Evolutionary conservation across 2,329 filamentous ascomycete species (phyloP).

Genomic region (Blumeria hordei): DNA sequence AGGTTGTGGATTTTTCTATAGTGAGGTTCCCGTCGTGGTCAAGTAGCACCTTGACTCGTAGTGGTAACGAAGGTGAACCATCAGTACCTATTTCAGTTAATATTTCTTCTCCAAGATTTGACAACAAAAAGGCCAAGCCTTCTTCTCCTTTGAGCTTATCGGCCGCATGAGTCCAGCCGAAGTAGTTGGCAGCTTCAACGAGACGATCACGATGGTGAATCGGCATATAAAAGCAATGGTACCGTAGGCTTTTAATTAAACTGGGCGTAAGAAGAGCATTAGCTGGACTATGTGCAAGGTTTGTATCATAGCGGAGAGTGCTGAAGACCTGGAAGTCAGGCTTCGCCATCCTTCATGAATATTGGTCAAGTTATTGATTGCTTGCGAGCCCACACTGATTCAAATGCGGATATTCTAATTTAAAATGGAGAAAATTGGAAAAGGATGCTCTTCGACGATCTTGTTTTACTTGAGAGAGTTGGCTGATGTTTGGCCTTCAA

Average conservation of each 20-base stretch:
- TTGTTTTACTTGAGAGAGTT: no score
- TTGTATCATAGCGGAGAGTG: slow-evolving; percentile 45
- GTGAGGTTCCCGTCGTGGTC: slow-evolving; percentile 22
- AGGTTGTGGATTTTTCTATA: slow-evolving; percentile 18
- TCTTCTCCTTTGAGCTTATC: slow-evolving; percentile 20
- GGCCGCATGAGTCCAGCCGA: slow-evolving; percentile 26
- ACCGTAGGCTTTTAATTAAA: slow-evolving; percentile 15
- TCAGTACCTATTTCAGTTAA: slow-evolving; percentile 7
- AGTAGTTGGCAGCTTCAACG: slow-evolving; percentile 34
- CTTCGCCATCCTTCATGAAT: background rate
- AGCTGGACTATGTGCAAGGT: slow-evolving; percentile 19
- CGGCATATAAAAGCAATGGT: slow-evolving; percentile 55
- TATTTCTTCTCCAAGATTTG: slow-evolving; percentile 16
- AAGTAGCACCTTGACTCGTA: slow-evolving; percentile 32
- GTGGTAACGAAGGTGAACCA: slow-evolving; percentile 9
- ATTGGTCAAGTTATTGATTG: no score
- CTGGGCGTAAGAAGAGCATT: slow-evolving; percentile 19
- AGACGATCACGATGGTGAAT: slow-evolving; percentile 57
- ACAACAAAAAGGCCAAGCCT: slow-evolving; percentile 22
- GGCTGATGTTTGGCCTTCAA: no score
- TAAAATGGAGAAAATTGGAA: no score
- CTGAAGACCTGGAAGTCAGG: slow-evolving; percentile 38
- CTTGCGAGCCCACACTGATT: no score
- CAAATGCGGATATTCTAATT: no score
- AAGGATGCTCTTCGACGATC: no score